Evolutionary conservation across 2,329 filamentous ascomycete genomes (phyloP).

Genomic region (Mycosphaerelloides madeirae): DNA sequence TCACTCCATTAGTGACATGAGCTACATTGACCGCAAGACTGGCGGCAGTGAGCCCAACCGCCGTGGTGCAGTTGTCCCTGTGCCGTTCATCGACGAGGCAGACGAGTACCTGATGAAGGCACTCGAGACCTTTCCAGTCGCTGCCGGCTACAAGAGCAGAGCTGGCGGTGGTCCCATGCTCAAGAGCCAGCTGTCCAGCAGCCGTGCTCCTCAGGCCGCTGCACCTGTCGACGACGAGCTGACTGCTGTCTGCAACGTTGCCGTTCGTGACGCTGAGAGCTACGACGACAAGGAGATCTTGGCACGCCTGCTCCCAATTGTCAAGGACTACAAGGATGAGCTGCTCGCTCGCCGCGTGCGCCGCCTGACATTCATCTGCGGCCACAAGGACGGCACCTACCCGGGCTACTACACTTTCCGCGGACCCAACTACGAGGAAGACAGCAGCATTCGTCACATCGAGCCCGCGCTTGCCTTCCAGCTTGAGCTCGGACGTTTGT

Average conservation of each 20-base stretch:
- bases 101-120: conserved; percentile 83
- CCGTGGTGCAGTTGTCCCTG: conserved; percentile 91
- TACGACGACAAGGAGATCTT: conserved; percentile 77
- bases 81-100: conserved; percentile 87
- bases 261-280: conserved; percentile 81
- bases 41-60: conserved; percentile 66
- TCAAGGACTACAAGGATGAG: conserved; percentile 78
- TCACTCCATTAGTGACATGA: conserved; percentile 94
- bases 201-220: conserved; percentile 51
- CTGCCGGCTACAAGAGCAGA: conserved; percentile 39
- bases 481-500: conserved; percentile 86
- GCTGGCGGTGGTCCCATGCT: conserved; percentile 49
- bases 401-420: conserved; percentile 98
- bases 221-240: conserved; percentile 68
- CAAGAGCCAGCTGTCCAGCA: conserved; percentile 68
- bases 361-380: conserved; percentile 92
- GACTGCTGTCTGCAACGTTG: conserved; percentile 87
- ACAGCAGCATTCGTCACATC: conserved; percentile 92
- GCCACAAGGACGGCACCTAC: conserved; percentile 88
- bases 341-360: conserved; percentile 76
- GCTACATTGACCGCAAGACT: conserved; percentile 70
- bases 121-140: conserved; percentile 70
- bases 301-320: conserved; percentile 66
- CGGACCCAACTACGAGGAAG: conserved; percentile 81
- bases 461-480: conserved; percentile 98